Base-by-base conservation (phyloP, 164 flowering plant species). In the Aristolochia fimbriata region DNA sequence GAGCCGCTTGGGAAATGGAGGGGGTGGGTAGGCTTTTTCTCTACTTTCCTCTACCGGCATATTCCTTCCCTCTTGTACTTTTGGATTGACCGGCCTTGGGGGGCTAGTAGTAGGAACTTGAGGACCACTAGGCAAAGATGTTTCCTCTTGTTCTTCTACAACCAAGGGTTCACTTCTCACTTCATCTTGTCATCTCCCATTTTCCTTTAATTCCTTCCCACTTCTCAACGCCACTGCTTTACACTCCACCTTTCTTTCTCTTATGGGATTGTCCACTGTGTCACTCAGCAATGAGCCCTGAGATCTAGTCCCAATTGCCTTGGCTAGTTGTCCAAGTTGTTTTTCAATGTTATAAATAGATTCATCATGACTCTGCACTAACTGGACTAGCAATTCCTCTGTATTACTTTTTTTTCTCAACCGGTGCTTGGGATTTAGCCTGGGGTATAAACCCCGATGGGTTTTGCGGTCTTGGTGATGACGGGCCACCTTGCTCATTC, bases 201-300 rank as follows among this genome's bases (percentile, higher is more conserved):
- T n/a, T 16, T 54, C 51, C 12, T 22, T 22, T 21, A 20, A 43
- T 9, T 43, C 19, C 51, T 55, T 63, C 23, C 55, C 19, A 52
- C 55, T 52, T 52, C 55, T 52, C 19, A n/a, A n/a, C 12, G 11
- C 24, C 8, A 52, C 19, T 22, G 55, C 55, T 52, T 52, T 52
- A 19, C 55, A 52, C n/a, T n/a, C n/a, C n/a, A 13, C n/a, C n/a
- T n/a, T n/a, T n/a, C n/a, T n/a, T n/a, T n/a, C n/a, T n/a, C n/a
- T n/a, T n/a, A n/a, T n/a, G 17, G 17, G 14, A 20, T 14, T 1
- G 15, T 12, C 1, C 19, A 13, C 17, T 11, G 56, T 52, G 56
- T 52, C 56, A 52, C 56, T 52, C 10, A 8, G 55, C 19, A 52
- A 22, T n/a, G n/a, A n/a, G n/a, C n/a, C n/a, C n/a, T n/a, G n/a